phyloP scores from a whole-genome alignment of 2,329 filamentous ascomycete genomes.

The Cercospora zeina region DNA sequence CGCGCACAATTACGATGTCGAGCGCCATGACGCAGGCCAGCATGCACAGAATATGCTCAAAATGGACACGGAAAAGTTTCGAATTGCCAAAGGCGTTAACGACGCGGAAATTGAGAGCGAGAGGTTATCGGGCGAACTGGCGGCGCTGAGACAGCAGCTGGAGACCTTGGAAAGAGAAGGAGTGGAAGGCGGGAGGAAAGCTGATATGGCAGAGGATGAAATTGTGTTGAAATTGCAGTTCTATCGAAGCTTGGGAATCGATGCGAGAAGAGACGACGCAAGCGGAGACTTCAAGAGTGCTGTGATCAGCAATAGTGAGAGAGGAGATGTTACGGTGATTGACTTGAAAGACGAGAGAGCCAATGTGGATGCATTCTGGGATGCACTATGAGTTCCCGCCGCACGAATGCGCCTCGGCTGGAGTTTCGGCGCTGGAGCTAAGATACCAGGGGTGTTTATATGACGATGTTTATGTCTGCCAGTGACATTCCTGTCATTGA shows the following conservation, averaged over 20 bases:
- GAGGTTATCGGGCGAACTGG: slow-evolving; percentile 75
- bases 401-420: neutral
- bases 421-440: slow-evolving; percentile 8
- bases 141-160: slow-evolving; percentile 70
- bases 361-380: slow-evolving; percentile 96
- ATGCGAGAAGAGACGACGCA: slow-evolving; percentile 73
- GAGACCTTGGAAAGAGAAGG: slow-evolving; percentile 85
- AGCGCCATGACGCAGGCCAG: slow-evolving; percentile 71
- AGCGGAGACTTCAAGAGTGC: slow-evolving; percentile 81
- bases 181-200: slow-evolving; percentile 67
- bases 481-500: neutral
- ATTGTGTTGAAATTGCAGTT: slow-evolving; percentile 76
- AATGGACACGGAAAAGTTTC: slow-evolving; percentile 91
- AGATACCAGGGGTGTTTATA: slow-evolving; percentile 20
- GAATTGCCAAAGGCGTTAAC: slow-evolving; percentile 83
- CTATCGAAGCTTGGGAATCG: slow-evolving; percentile 86
- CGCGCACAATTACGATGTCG: slow-evolving; percentile 74
- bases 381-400: slow-evolving; percentile 63
- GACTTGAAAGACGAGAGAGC: slow-evolving; percentile 91
- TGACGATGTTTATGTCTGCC: neutral
- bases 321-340: slow-evolving; percentile 91
- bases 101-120: slow-evolving; percentile 95
- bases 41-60: slow-evolving; percentile 83
- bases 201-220: slow-evolving; percentile 48
- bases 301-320: slow-evolving; percentile 78